Conservation (phyloP, 2,329 filamentous ascomycete species). For the Diaporthe destruens region DNA sequence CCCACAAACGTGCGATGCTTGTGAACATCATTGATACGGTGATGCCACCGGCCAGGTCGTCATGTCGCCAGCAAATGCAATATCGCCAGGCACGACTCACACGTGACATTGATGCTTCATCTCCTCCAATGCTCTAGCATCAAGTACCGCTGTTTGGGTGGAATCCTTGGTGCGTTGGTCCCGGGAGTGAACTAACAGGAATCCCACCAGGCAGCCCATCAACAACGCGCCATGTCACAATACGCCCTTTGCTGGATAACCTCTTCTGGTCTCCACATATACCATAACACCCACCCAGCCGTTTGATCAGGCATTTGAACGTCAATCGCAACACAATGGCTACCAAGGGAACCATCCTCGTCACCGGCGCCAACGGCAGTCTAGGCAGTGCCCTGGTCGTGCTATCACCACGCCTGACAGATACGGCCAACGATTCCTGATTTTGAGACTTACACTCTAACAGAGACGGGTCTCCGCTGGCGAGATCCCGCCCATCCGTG, state of each 20-base stretch:
- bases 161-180: too few species aligned
- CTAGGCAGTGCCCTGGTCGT: background rate
- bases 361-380: conserved; percentile 4
- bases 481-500: background rate
- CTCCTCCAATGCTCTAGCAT: too few species aligned
- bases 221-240: background rate
- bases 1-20: too few species aligned
- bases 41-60: too few species aligned
- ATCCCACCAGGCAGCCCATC: background rate
- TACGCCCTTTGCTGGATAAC: too few species aligned
- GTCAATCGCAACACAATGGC: background rate
- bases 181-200: background rate
- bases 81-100: background rate
- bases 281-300: background rate
- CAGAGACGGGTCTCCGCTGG: background rate
- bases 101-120: background rate
- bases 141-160: background rate
- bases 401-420: background rate
- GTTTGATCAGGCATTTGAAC: background rate
- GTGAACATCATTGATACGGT: too few species aligned
- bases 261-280: background rate
- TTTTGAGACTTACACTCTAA: background rate
- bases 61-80: too few species aligned
- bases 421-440: background rate
- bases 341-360: conserved; percentile 2